Percentiles rank a stretch among this genome's conserved stretches.
These are phyloP conservation scores for Mortierella hygrophila DNA, from an alignment of 192 early-diverging fungal genomes.

Conservation along the genomic window DNA sequence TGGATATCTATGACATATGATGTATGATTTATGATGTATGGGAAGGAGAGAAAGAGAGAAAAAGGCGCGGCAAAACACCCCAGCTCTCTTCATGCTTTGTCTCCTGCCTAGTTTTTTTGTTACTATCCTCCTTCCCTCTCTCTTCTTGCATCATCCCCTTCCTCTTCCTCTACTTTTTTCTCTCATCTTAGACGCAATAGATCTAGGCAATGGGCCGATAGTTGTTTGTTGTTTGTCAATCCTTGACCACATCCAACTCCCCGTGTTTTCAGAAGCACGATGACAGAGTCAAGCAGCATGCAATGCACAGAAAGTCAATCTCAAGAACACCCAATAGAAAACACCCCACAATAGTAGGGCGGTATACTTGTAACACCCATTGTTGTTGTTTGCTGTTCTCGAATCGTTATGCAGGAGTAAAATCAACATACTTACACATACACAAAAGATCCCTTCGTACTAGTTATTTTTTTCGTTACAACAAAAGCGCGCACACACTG, in stretches of 20 bases:
- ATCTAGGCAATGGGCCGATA: neutral
- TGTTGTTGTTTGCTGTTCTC: neutral
- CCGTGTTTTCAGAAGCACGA: neutral
- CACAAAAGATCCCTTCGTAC: neutral
- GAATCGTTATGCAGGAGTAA: neutral
- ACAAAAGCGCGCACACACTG: neutral
- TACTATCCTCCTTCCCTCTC: neutral
- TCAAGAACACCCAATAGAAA: neutral
- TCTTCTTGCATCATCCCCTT: neutral
- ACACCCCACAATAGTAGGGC: neutral
- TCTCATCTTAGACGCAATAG: neutral
- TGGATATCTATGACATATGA: too few species aligned
- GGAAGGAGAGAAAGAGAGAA: neutral
- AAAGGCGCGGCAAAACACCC: neutral
- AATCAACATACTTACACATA: neutral
- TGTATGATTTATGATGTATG: neutral
- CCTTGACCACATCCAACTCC: neutral
- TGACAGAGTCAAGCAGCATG: constrained; percentile 1
- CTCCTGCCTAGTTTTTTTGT: neutral
- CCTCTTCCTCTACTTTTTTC: neutral
- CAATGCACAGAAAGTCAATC: neutral
- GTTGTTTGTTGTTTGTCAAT: neutral
- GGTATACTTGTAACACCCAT: neutral
- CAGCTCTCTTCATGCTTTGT: neutral
- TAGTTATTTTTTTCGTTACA: neutral